Evolutionary conservation across 352 stramenopile genomes (phyloP).

Genomic region (Phytophthora ohioensis): DNA sequence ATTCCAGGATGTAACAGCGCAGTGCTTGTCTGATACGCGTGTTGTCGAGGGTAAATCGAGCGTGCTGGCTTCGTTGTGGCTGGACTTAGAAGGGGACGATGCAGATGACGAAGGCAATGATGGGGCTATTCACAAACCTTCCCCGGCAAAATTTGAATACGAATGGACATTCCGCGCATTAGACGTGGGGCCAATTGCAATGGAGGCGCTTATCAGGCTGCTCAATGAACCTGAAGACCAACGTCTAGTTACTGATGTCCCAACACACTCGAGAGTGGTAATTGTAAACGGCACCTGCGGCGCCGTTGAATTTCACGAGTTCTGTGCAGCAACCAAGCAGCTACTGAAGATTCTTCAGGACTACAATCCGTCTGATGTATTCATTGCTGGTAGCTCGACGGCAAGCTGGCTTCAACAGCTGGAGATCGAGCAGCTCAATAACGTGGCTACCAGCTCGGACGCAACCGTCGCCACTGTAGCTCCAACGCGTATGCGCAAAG

Average conservation of each 20-base stretch:
- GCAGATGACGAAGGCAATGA: constrained; percentile 37
- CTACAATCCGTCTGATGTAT: constrained; percentile 16
- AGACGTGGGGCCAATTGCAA: constrained; percentile 67
- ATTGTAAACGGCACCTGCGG: constrained; percentile 65
- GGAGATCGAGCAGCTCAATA: constrained; percentile 19
- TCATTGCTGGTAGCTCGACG: constrained; percentile 40
- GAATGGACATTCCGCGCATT: constrained; percentile 75
- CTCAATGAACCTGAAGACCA: constrained; percentile 7
- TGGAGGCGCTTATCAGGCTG: constrained; percentile 38
- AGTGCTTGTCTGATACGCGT: constrained; percentile 32
- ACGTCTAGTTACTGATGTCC: neutral
- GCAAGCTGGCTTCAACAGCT: constrained; percentile 35
- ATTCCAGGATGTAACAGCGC: constrained; percentile 30
- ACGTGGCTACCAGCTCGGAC: neutral
- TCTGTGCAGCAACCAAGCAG: constrained; percentile 50
- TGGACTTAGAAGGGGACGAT: constrained; percentile 43
- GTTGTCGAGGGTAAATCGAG: constrained; percentile 33
- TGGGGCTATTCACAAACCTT: neutral
- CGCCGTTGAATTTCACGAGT: constrained; percentile 63
- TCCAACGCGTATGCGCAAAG: neutral
- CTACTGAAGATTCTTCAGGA: constrained; percentile 24
- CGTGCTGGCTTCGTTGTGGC: constrained; percentile 30
- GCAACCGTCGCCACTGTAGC: neutral
- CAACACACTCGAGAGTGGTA: constrained; percentile 18
- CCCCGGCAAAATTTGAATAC: constrained; percentile 37